These are phyloP conservation scores for Pulveroboletus sp. DNA, from an alignment of 768 basidiomycete species.

Conservation along the genomic window DNA sequence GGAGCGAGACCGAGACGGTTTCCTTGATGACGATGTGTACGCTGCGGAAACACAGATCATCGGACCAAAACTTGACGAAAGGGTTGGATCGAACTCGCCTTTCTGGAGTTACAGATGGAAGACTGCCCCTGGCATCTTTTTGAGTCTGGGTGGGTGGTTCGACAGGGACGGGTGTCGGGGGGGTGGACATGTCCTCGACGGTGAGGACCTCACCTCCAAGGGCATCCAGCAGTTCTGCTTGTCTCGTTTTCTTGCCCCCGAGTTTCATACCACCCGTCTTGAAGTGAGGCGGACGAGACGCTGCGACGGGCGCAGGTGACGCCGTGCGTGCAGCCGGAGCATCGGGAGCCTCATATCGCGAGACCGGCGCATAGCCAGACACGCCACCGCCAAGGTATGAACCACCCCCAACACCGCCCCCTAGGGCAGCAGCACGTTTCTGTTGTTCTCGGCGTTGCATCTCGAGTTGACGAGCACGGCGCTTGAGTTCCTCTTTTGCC, in stretches of 20 bases:
- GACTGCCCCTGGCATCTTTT: constrained; percentile 52
- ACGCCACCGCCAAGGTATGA: constrained; percentile 64
- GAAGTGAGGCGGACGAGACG: constrained; percentile 73
- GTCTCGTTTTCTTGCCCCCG: constrained; percentile 86
- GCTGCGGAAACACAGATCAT: constrained; percentile 36
- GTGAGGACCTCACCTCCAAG: constrained; percentile 72
- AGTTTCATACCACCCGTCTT: constrained; percentile 96
- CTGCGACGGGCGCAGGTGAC: constrained; percentile 39
- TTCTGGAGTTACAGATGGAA: constrained; percentile 72
- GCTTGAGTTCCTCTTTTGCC: constrained; percentile 97
- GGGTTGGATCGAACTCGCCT: constrained; percentile 44
- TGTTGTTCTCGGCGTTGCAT: constrained; percentile 97
- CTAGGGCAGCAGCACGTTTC: constrained; percentile 55
- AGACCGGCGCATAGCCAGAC: constrained; percentile 66
- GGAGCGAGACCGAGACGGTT: constrained; percentile 69
- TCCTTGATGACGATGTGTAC: constrained; percentile 87
- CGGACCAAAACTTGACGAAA: not conserved
- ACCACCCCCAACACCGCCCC: constrained; percentile 39
- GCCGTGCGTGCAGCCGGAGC: constrained; percentile 41
- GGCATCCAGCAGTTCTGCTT: constrained; percentile 83
- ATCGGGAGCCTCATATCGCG: constrained; percentile 69
- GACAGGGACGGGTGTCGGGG: constrained; percentile 45
- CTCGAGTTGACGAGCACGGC: constrained; percentile 95
- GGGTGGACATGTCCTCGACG: constrained; percentile 48
- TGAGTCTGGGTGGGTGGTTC: constrained; percentile 41